Evolutionary conservation across 2,329 filamentous ascomycete genomes (phyloP).

Genomic region (Neophaeococcomyces mojaviensis): DNA sequence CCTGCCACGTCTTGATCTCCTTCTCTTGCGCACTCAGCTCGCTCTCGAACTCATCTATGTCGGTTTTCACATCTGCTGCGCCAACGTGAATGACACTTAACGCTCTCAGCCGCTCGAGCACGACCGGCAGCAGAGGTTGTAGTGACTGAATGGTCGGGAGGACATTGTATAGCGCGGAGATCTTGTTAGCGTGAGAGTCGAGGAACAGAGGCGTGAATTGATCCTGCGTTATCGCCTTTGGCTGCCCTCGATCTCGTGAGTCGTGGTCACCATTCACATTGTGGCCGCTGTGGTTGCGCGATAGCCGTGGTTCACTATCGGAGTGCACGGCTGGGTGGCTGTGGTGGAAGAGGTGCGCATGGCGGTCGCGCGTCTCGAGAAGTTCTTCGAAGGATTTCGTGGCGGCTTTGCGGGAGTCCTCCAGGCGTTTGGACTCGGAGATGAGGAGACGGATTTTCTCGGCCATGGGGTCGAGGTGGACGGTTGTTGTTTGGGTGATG

Average conservation of each 20-base stretch:
- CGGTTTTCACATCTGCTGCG: slow-evolving; percentile 72
- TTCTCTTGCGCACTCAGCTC: slow-evolving; percentile 72
- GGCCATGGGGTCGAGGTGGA: slow-evolving; percentile 38
- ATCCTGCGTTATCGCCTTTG: slow-evolving; percentile 10
- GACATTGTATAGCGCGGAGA: slow-evolving; percentile 84
- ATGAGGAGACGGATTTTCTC: slow-evolving; percentile 37
- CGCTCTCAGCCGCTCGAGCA: slow-evolving; percentile 78
- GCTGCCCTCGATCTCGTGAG: neutral
- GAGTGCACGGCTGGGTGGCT: slow-evolving; percentile 9
- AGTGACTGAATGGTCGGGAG: slow-evolving; percentile 82
- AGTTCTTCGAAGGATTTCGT: slow-evolving; percentile 35
- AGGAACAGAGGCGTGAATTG: slow-evolving; percentile 33
- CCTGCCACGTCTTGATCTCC: slow-evolving; percentile 80
- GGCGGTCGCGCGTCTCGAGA: slow-evolving; percentile 32
- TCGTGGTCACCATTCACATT: neutral
- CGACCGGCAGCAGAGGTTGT: slow-evolving; percentile 71
- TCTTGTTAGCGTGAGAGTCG: slow-evolving; percentile 69
- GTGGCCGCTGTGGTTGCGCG: neutral
- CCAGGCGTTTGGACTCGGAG: slow-evolving; percentile 37
- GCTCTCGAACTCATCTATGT: slow-evolving; percentile 67
- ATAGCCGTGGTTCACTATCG: neutral
- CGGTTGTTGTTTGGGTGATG: slow-evolving; percentile 28
- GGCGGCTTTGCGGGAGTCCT: slow-evolving; percentile 36
- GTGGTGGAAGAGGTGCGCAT: slow-evolving; percentile 23
- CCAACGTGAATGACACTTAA: slow-evolving; percentile 78